phyloP scores from a whole-genome alignment of 2,329 filamentous ascomycete species.

The Alternaria triticimaculans region DNA sequence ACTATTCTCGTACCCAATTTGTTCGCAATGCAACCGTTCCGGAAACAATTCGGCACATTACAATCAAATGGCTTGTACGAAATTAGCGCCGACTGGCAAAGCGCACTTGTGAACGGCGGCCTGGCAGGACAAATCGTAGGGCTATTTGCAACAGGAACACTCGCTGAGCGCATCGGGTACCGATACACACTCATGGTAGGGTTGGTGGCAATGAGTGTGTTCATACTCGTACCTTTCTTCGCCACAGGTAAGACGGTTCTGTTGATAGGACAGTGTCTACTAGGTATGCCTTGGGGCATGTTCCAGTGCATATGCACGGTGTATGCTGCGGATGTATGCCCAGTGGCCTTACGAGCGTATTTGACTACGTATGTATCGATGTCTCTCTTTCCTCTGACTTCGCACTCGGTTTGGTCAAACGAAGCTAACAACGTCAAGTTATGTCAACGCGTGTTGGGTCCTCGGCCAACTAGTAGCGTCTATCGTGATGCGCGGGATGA shows the following conservation, averaged over 20 bases:
- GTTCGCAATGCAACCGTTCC: slow-evolving; percentile 56
- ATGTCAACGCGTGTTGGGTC: slow-evolving; percentile 38
- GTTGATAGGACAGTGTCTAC: slow-evolving; percentile 21
- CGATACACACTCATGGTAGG: slow-evolving; percentile 20
- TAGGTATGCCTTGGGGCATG: slow-evolving; percentile 50
- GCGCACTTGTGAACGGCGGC: slow-evolving; percentile 50
- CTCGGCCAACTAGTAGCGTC: slow-evolving; percentile 71
- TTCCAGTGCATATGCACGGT: slow-evolving; percentile 51
- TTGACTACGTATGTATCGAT: slow-evolving; percentile 57
- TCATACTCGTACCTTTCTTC: slow-evolving; percentile 24
- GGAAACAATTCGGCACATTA: slow-evolving; percentile 42
- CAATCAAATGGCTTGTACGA: slow-evolving; percentile 32
- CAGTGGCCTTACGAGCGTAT: slow-evolving; percentile 66
- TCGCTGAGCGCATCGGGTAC: slow-evolving; percentile 49
- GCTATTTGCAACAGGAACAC: slow-evolving; percentile 50
- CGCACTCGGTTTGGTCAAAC: background rate
- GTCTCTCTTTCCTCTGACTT: background rate
- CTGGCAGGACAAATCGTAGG: slow-evolving; percentile 50
- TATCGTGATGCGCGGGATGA: slow-evolving; percentile 69
- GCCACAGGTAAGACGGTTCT: slow-evolving; percentile 16
- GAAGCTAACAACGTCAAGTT: slow-evolving; percentile 8
- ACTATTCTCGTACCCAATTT: slow-evolving; percentile 79
- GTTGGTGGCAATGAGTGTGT: slow-evolving; percentile 10
- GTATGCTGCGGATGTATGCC: slow-evolving; percentile 65
- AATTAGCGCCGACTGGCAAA: slow-evolving; percentile 52